Evolutionary conservation across 202 grass and related monocot genomes (phyloP).

Genomic region (Carex sylvatica): DNA sequence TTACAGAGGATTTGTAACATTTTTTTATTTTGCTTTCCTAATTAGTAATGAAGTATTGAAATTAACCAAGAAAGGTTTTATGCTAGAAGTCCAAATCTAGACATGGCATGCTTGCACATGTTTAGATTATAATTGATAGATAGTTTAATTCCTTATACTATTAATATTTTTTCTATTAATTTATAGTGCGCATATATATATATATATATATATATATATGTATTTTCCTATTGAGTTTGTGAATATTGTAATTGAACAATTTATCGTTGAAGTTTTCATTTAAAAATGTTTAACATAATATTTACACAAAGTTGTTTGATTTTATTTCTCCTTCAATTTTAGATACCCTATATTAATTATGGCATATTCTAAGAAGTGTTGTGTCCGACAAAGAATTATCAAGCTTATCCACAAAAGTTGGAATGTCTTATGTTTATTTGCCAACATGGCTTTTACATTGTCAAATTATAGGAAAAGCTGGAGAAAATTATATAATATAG

Average conservation of each 20-base stretch:
- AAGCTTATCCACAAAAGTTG: not conserved
- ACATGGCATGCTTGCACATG: not conserved
- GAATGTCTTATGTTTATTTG: not conserved
- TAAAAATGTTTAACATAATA: not conserved
- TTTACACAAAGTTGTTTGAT: not conserved
- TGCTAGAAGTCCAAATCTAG: conserved; percentile 20
- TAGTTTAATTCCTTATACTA: not conserved
- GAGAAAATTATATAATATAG: not conserved
- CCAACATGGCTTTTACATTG: not conserved
- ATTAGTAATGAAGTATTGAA: not conserved
- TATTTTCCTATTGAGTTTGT: not conserved
- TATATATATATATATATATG: not conserved
- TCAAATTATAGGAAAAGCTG: not conserved
- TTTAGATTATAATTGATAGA: conserved; percentile 16
- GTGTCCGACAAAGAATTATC: not conserved
- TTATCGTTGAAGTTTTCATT: not conserved
- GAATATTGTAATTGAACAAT: conserved; percentile 29
- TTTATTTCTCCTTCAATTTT: not conserved
- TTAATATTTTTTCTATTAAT: not conserved
- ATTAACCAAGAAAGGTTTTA: not conserved
- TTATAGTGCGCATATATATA: not conserved
- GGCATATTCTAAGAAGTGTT: not conserved
- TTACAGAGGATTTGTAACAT: conserved; percentile 55
- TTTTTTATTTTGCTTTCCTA: not conserved
- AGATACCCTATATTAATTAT: not conserved